Evolutionary conservation across 106 monocot species (phyloP), one percentile per base, ranked within the genome.

Genomic region (Acanthochlamys bracteata): DNA sequence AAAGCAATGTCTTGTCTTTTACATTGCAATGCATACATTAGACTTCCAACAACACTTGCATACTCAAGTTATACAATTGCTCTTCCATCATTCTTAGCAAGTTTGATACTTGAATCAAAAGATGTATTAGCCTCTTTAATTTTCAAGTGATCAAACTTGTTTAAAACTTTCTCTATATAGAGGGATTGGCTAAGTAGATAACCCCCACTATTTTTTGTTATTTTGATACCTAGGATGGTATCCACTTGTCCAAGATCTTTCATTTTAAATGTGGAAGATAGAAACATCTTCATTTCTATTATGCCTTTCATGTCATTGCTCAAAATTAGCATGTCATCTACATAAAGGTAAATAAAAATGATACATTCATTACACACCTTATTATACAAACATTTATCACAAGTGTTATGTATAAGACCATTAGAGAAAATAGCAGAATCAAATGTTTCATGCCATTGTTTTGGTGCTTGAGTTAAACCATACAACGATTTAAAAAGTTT

Each of bases 401-500:
- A 4, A 24, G n/a, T 64, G 13, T 64, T 64, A 16, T 45, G 20
- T 21, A 42, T 45, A 43, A 63, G 43, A 20, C 63, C 63, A 63
- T 20, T 42, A 0, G n/a, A 7, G 10, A 24, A 42, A 12, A 63
- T 22, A 23, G 12, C 43, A 45, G 20, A 10, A 64, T 64, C 15
- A 24, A 64, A 64, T 23, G 23, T 47, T 20, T 42, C 20, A 41
- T 64, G 43, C 46, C 46, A 64, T 45, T 64, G 46, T 22, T 20
- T 0, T 16, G 51, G 25, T 49, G 51, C 25, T 65, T 65, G 65
- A 26, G 26, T 52, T 6, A 65, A 25, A 47, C 27, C 25, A 25
- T 65, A 52, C 13, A 65, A 22, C 26, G 51, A 65, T 24, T 52
- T 65, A 0, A 24, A 25, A 23, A 65, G 25, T n/a, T 52, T 65